A percentile compares a stretch with the other conserved stretches of the same genome.
These are phyloP conservation scores for Trametes polyzona DNA, from an alignment of 1,284 basidiomycete species.

Conservation along the genomic window DNA sequence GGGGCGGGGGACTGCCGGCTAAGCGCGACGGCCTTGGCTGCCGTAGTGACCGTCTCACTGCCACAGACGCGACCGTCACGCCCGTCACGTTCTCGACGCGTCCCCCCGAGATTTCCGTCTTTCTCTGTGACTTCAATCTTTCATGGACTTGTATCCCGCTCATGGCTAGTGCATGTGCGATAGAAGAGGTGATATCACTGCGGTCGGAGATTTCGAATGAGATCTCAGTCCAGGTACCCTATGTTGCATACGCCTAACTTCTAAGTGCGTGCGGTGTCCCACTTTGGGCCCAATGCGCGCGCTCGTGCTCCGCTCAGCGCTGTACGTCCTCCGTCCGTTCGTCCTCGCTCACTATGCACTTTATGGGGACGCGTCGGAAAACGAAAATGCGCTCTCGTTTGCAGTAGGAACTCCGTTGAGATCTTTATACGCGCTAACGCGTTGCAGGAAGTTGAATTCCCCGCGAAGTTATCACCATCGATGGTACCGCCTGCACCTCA, in stretches of 20 bases:
- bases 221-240: neutral
- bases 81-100: neutral
- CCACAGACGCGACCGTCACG: conserved; percentile 5
- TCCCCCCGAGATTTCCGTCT: neutral
- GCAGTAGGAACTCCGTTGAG: neutral
- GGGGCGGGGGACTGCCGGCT: neutral
- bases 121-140: too few relatives aligned
- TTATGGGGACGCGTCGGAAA: conserved; percentile 3
- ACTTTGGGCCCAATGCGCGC: neutral
- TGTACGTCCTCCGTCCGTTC: neutral
- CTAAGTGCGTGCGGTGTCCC: neutral
- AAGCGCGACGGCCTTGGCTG: neutral
- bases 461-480: conserved; percentile 8
- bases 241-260: neutral
- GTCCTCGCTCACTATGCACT: neutral
- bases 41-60: neutral
- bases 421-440: conserved; percentile 1
- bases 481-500: conserved; percentile 2
- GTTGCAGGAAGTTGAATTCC: conserved; percentile 7
- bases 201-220: neutral
- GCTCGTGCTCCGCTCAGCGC: neutral
- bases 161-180: neutral
- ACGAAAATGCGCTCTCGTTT: conserved; percentile 11
- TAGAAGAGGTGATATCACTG: neutral
- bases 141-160: neutral